Evolutionary conservation across 352 stramenopile genomes (phyloP).

Genomic region (Blastocystis hominis): DNA sequence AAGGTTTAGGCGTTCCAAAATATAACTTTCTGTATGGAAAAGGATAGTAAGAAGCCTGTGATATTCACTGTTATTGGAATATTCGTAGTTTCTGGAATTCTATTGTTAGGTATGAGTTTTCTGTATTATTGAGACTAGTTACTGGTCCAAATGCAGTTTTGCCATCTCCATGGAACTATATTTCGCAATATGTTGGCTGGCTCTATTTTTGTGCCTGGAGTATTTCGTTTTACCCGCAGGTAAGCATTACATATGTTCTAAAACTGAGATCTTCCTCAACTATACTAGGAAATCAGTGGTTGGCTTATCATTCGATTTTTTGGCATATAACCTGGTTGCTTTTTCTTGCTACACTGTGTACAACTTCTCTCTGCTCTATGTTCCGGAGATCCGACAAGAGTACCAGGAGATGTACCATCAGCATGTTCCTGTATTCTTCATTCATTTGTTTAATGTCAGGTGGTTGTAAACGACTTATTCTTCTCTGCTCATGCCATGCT

Average conservation of each 20-base stretch:
- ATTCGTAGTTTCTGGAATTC: background rate
- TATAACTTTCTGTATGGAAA: background rate
- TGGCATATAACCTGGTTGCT: constrained; percentile 54
- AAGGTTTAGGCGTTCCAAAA: background rate
- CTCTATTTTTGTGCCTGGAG: constrained; percentile 58
- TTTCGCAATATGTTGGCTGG: constrained; percentile 69
- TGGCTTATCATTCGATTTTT: constrained; percentile 39
- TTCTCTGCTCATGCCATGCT: constrained; percentile 58
- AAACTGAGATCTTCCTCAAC: constrained; percentile 52
- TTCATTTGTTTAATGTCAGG: background rate
- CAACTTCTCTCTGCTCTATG: constrained; percentile 52
- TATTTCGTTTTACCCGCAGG: constrained; percentile 59
- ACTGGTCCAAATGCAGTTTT: background rate
- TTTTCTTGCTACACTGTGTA: constrained; percentile 59
- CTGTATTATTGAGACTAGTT: background rate
- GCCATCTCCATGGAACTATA: constrained; percentile 68
- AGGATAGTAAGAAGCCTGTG: background rate
- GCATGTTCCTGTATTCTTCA: background rate
- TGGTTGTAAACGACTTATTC: constrained; percentile 55
- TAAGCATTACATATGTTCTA: background rate
- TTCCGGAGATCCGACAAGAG: background rate
- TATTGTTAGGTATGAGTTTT: background rate
- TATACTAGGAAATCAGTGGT: constrained; percentile 12
- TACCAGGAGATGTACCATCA: constrained; percentile 23
- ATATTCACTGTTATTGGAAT: background rate